phyloP scores from a whole-genome alignment of 345 rosid genomes.

The Gossypium herbaceum region DNA sequence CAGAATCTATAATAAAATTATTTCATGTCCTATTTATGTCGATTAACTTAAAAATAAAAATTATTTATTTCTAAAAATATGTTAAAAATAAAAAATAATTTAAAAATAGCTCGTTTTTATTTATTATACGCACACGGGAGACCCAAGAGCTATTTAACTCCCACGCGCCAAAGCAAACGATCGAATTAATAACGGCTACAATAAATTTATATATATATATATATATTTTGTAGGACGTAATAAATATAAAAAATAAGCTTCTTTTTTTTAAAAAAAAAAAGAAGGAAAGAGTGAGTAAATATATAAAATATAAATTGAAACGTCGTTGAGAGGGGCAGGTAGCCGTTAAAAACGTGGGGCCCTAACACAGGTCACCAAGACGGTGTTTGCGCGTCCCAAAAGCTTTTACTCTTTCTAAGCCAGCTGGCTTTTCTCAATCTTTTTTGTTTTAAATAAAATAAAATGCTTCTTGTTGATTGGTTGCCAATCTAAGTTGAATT shows the following conservation, averaged over 20 bases:
- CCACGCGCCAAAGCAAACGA: neutral
- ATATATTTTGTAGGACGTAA: too few species aligned
- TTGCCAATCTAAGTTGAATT: neutral
- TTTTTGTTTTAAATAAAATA: too few species aligned
- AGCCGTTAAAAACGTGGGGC: slow-evolving; percentile 33
- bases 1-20: rapidly evolving
- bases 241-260: too few species aligned
- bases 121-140: neutral
- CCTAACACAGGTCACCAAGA: slow-evolving; percentile 1
- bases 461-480: too few species aligned
- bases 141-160: neutral
- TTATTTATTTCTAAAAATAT: neutral
- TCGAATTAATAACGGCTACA: slow-evolving; percentile 3
- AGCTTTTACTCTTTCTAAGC: neutral
- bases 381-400: slow-evolving; percentile 10
- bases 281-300: neutral
- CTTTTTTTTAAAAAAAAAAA: too few species aligned
- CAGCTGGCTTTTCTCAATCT: neutral
- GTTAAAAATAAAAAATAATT: too few species aligned
- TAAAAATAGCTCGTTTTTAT: neutral
- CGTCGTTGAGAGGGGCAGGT: slow-evolving; percentile 24
- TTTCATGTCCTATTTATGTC: too few species aligned
- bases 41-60: neutral
- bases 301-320: neutral
- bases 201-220: neutral